phyloP scores from a whole-genome alignment of 495 filamentous ascomycete species.

The Talaromyces ruber region DNA sequence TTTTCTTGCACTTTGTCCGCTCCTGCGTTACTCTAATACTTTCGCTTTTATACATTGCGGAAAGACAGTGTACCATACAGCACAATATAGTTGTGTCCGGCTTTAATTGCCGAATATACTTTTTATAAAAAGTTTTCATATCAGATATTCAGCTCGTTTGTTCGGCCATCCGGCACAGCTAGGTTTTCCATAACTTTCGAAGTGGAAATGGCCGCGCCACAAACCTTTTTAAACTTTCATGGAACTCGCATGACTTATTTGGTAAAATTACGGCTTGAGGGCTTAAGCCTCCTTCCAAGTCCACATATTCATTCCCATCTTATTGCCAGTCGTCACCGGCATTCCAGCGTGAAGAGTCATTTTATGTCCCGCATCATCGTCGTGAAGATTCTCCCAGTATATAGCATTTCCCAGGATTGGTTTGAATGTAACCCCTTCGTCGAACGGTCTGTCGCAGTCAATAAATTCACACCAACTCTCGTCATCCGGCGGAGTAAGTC shows the following conservation, averaged over 20 bases:
- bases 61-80: not conserved
- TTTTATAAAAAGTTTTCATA: not conserved
- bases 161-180: not conserved
- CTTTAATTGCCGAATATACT: not conserved
- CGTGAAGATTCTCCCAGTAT: constrained; percentile 65
- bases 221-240: not conserved
- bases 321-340: constrained; percentile 56
- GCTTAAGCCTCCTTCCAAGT: constrained; percentile 17
- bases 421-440: constrained; percentile 9
- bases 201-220: too few species aligned
- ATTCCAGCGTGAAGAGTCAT: constrained; percentile 63
- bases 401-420: constrained; percentile 63
- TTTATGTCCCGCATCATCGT: constrained; percentile 54
- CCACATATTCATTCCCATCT: constrained; percentile 83
- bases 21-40: not conserved
- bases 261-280: not conserved
- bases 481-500: constrained; percentile 1
- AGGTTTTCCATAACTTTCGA: too few species aligned
- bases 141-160: too few species aligned
- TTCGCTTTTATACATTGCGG: not conserved
- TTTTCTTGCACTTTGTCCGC: not conserved
- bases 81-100: not conserved
- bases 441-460: constrained; percentile 45
- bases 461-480: constrained; percentile 48
- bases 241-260: not conserved